Conservation (phyloP, 163 green algal genomes). For the Scenedesmus sp. region DNA sequence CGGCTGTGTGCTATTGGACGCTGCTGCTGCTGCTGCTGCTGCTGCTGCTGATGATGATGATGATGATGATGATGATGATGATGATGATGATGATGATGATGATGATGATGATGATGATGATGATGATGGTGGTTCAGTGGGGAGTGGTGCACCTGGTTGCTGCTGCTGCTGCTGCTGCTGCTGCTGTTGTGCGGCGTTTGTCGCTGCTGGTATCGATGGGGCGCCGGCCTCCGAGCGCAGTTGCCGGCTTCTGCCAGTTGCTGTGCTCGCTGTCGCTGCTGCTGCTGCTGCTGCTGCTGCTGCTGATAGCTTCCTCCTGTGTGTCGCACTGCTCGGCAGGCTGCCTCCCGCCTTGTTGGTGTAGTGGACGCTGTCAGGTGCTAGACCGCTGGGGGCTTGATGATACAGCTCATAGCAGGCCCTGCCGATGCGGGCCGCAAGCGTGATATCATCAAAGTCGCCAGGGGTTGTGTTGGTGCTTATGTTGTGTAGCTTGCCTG, state of each 20-base stretch:
- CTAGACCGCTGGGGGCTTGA: constrained; percentile 7
- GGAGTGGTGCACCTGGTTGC: neutral
- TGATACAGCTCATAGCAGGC: constrained; percentile 88
- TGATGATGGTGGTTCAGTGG: neutral
- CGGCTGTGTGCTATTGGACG: neutral
- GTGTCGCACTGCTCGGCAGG: constrained; percentile 6
- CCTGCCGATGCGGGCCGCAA: constrained; percentile 78
- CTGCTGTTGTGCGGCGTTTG: neutral
- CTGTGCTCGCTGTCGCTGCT: neutral
- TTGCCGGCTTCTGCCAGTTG: neutral
- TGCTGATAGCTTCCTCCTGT: neutral
- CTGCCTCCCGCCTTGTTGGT: constrained; percentile 11
- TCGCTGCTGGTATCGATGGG: neutral
- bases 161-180: neutral
- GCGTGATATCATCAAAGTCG: constrained; percentile 65
- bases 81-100: no score
- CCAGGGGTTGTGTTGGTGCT: constrained; percentile 27
- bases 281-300: constrained; percentile 14
- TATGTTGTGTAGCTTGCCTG: constrained; percentile 55
- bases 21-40: neutral
- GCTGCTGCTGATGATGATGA: constrained; percentile 19
- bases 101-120: constrained; percentile 19
- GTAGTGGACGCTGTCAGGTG: constrained; percentile 48
- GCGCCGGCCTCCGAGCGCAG: neutral
- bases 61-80: neutral